These are phyloP conservation scores for Phascolomyces articulosus DNA, from an alignment of 371 early-diverging fungal genomes.

Conservation along the genomic window DNA sequence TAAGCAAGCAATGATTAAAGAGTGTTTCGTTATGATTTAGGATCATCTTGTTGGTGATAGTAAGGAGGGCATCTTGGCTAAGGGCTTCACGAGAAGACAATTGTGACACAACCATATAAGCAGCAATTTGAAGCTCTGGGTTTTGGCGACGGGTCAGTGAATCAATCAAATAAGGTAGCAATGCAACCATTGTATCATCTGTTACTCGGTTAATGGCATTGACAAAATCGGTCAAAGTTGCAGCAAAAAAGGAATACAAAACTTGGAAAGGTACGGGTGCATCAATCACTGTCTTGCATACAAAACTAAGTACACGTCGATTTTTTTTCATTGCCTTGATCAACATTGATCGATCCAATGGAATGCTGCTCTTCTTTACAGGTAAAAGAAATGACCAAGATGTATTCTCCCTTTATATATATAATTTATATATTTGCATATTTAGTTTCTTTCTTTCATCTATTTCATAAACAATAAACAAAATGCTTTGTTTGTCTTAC, in stretches of 20 bases:
- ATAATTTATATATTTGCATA: background rate
- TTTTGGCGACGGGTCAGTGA: slow-evolving; percentile 46
- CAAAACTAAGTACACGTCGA: slow-evolving; percentile 65
- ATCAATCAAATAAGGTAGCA: slow-evolving; percentile 66
- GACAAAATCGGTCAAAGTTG: slow-evolving; percentile 64
- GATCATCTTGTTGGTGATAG: slow-evolving; percentile 50
- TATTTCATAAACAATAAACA: no score
- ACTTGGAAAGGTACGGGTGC: slow-evolving; percentile 53
- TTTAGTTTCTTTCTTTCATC: no score
- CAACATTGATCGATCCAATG: slow-evolving; percentile 64
- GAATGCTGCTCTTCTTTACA: slow-evolving; percentile 59
- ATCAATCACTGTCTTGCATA: slow-evolving; percentile 61
- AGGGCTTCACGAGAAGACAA: slow-evolving; percentile 57
- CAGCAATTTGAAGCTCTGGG: slow-evolving; percentile 61
- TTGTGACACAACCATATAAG: slow-evolving; percentile 74
- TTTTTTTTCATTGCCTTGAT: slow-evolving; percentile 63
- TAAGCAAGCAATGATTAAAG: slow-evolving; percentile 53
- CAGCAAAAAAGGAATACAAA: slow-evolving; percentile 70
- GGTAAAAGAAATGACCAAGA: slow-evolving; percentile 72
- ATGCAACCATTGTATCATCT: slow-evolving; percentile 44
- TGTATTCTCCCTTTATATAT: slow-evolving; percentile 47
- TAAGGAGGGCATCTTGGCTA: slow-evolving; percentile 48
- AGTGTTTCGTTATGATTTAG: slow-evolving; percentile 31
- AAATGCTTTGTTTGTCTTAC: no score
- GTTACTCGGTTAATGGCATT: slow-evolving; percentile 49